Conservation (phyloP, 2,329 filamentous ascomycete species). For the Fusarium sarcochroum region DNA sequence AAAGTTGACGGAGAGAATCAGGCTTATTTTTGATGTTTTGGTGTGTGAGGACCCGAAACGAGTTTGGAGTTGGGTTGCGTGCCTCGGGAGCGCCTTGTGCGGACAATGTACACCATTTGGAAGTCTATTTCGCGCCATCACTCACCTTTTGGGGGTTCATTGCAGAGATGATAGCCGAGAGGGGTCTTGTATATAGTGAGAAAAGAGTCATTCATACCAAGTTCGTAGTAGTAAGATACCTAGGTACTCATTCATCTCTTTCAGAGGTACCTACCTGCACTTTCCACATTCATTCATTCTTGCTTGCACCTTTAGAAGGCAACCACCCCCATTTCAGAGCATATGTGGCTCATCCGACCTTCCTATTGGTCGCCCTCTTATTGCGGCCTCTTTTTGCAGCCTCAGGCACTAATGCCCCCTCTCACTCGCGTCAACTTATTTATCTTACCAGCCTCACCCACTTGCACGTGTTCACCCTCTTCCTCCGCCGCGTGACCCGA, state of each 20-base stretch:
- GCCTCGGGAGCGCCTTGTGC: not conserved
- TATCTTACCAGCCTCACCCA: conserved; percentile 55
- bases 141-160: too few species aligned
- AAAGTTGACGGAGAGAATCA: conserved; percentile 12
- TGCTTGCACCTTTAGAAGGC: conserved; percentile 37
- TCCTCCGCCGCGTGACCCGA: conserved; percentile 58
- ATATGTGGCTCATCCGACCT: conserved; percentile 40
- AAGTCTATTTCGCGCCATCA: too few species aligned
- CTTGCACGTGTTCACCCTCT: conserved; percentile 58
- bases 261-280: not conserved
- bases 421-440: conserved; percentile 47
- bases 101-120: too few species aligned
- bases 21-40: not conserved
- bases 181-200: not conserved
- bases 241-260: not conserved
- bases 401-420: conserved; percentile 43
- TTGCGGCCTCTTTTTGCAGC: conserved; percentile 29
- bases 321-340: conserved; percentile 39
- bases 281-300: conserved; percentile 30
- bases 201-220: not conserved
- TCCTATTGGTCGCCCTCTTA: conserved; percentile 37
- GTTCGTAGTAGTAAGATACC: too few species aligned
- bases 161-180: too few species aligned
- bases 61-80: too few species aligned
- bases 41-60: not conserved